These are phyloP conservation scores for Blastobotrys serpentis DNA, from an alignment of 1,139 yeast genomes.

Conservation along the genomic window DNA sequence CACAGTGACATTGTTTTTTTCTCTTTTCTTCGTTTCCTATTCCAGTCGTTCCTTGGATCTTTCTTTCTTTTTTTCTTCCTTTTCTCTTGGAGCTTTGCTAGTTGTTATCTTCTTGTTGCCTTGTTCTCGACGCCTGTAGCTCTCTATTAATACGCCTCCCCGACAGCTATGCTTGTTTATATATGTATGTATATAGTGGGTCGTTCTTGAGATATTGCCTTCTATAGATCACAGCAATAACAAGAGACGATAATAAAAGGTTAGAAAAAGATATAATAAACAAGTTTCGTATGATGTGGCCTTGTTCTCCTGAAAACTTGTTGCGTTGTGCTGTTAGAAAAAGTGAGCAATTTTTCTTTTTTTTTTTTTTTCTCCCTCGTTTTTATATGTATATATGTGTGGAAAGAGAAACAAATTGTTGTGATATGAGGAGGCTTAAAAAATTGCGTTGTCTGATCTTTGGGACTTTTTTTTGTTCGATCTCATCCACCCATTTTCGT, in stretches of 20 bases:
- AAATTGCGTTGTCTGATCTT: slow-evolving; percentile 5
- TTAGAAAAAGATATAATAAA: not conserved
- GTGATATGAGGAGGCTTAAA: slow-evolving; percentile 2
- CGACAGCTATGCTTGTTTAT: not conserved
- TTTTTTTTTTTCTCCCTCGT: not conserved
- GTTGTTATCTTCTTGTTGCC: not conserved
- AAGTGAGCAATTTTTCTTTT: slow-evolving; percentile 3
- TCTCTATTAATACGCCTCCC: not conserved
- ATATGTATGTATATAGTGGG: not conserved
- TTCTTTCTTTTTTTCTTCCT: slow-evolving; percentile 1
- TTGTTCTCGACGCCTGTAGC: not conserved
- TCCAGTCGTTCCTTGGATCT: too few species aligned
- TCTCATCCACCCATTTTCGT: not conserved
- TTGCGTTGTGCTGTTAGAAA: slow-evolving; percentile 2
- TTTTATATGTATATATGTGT: not conserved
- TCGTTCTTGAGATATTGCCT: not conserved
- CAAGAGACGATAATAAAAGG: not conserved
- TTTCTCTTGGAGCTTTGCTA: not conserved
- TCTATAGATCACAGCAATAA: slow-evolving; percentile 3
- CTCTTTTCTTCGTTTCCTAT: not conserved
- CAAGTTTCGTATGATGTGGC: not conserved
- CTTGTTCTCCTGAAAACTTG: not conserved
- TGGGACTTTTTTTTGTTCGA: slow-evolving; percentile 2
- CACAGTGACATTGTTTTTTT: slow-evolving; percentile 4
- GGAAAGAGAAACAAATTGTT: not conserved